Evolutionary conservation across 106 monocot genomes (phyloP).

Genomic region (Hemerocallis citrina): DNA sequence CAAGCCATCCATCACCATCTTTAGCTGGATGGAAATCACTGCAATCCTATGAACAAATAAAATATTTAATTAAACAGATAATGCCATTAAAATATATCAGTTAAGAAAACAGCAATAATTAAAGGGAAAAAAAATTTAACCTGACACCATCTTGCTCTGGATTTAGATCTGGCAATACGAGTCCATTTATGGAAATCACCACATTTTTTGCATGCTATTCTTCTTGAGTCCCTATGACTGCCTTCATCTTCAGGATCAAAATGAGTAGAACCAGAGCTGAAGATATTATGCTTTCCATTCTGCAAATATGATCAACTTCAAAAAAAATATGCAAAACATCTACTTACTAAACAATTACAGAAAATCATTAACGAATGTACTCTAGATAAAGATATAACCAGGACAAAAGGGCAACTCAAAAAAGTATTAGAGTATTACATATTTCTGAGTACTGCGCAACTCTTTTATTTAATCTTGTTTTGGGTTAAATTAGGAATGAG

Average conservation of each 20-base stretch:
- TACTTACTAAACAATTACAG: not conserved
- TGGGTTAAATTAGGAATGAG: no score
- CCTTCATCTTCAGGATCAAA: slow-evolving; percentile 53
- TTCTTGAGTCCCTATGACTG: slow-evolving; percentile 55
- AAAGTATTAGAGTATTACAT: no score
- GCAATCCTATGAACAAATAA: slow-evolving; percentile 58
- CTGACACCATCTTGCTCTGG: slow-evolving; percentile 96
- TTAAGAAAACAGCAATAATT: not conserved
- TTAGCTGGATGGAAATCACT: slow-evolving; percentile 88
- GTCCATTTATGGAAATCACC: slow-evolving; percentile 72
- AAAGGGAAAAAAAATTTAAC: slow-evolving; percentile 18
- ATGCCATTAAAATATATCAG: not conserved
- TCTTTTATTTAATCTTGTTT: no score
- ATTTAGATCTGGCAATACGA: slow-evolving; percentile 59
- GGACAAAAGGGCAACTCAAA: not conserved
- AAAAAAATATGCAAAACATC: not conserved
- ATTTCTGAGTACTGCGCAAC: no score
- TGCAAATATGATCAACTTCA: slow-evolving; percentile 10
- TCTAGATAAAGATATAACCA: not conserved
- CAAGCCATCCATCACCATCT: slow-evolving; percentile 99
- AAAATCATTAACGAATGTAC: not conserved
- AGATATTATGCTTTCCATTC: slow-evolving; percentile 63
- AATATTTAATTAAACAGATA: not conserved
- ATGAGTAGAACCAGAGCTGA: slow-evolving; percentile 42
- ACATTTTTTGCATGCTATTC: slow-evolving; percentile 89